A percentile compares a stretch with the other conserved stretches of the same genome.
These are phyloP conservation scores for Penicillium occitanis DNA, from an alignment of 2,329 filamentous ascomycete species.

Conservation along the genomic window DNA sequence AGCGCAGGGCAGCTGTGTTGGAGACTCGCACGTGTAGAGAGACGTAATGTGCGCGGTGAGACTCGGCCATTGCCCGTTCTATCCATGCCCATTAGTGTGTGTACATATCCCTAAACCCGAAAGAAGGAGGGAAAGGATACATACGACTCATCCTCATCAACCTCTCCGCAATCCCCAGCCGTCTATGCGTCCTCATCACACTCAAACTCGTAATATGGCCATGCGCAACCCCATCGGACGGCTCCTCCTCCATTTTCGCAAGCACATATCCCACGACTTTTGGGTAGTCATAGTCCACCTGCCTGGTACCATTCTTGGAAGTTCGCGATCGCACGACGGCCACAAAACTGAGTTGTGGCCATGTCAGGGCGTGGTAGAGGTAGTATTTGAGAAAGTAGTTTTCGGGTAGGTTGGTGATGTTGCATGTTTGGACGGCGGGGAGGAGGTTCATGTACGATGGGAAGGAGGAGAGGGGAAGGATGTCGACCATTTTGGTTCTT, in stretches of 20 bases:
- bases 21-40: slow-evolving; percentile 93
- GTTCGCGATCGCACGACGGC: slow-evolving; percentile 85
- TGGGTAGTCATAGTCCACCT: slow-evolving; percentile 64
- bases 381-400: slow-evolving; percentile 99
- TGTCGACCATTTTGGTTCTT: slow-evolving; percentile 45
- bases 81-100: slow-evolving; percentile 6
- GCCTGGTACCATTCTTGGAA: not conserved
- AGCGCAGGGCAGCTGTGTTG: slow-evolving; percentile 84
- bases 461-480: slow-evolving; percentile 49
- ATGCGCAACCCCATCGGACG: slow-evolving; percentile 82
- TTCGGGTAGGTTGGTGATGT: slow-evolving; percentile 97
- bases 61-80: slow-evolving; percentile 97
- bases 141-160: slow-evolving; percentile 93
- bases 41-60: slow-evolving; percentile 86
- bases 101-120: not conserved
- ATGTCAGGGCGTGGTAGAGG: slow-evolving; percentile 96
- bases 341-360: slow-evolving; percentile 96
- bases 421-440: slow-evolving; percentile 87
- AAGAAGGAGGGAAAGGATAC: slow-evolving; percentile 39
- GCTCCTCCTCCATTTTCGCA: slow-evolving; percentile 99
- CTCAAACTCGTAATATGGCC: slow-evolving; percentile 94
- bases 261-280: slow-evolving; percentile 99
- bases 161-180: slow-evolving; percentile 92
- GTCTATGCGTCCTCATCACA: slow-evolving; percentile 92
- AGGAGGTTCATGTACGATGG: slow-evolving; percentile 76